phyloP scores from a whole-genome alignment of 495 filamentous ascomycete species.

The Talaromyces stipitatus region DNA sequence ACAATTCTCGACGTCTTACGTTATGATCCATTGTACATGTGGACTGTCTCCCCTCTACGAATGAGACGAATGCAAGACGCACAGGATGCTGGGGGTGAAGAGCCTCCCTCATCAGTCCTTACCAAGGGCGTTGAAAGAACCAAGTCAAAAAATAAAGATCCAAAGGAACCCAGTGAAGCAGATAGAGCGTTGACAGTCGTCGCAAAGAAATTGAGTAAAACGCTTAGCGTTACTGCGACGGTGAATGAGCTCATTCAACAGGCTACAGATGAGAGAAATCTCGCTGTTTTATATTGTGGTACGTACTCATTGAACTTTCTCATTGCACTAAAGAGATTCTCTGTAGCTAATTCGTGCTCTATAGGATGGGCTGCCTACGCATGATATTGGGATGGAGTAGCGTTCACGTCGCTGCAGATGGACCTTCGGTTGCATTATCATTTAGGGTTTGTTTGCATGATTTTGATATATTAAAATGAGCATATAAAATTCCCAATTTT shows the following conservation, averaged over 20 bases:
- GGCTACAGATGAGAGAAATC: slow-evolving; percentile 84
- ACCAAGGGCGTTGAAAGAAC: slow-evolving; percentile 16
- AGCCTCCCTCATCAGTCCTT: slow-evolving; percentile 20
- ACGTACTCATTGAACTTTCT: slow-evolving; percentile 19
- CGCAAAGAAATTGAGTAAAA: slow-evolving; percentile 88
- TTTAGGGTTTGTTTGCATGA: background rate
- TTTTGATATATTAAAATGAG: background rate
- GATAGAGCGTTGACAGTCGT: slow-evolving; percentile 88
- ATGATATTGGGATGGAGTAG: too few relatives aligned
- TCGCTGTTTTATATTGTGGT: slow-evolving; percentile 89
- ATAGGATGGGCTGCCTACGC: slow-evolving; percentile 8
- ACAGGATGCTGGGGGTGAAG: slow-evolving; percentile 40
- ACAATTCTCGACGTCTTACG: slow-evolving; percentile 92
- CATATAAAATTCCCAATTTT: background rate
- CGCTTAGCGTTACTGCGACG: slow-evolving; percentile 84
- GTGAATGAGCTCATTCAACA: slow-evolving; percentile 97
- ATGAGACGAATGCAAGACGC: slow-evolving; percentile 69
- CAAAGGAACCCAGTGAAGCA: slow-evolving; percentile 81
- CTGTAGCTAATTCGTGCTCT: background rate
- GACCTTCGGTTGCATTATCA: background rate
- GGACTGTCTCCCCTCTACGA: slow-evolving; percentile 86
- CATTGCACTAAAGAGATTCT: too few relatives aligned
- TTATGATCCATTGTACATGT: slow-evolving; percentile 92
- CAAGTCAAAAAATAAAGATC: slow-evolving; percentile 28
- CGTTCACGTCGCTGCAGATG: too few relatives aligned